These are phyloP conservation scores for Chimonanthus praecox DNA, from an alignment of 164 flowering plant species.

Conservation along the genomic window DNA sequence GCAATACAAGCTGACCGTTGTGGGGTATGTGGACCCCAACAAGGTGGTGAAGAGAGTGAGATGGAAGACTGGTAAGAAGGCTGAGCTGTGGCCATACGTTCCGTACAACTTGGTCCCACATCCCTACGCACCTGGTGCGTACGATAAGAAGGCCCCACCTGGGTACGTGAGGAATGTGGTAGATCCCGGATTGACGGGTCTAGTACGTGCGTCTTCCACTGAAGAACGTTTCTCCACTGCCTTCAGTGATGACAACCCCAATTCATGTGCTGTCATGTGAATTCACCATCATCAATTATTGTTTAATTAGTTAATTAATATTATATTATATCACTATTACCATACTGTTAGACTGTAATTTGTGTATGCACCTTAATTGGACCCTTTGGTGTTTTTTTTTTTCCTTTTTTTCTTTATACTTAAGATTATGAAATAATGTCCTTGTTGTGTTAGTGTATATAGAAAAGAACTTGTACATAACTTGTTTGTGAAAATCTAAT, in stretches of 20 bases:
- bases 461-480: too few species aligned
- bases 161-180: conserved; percentile 66
- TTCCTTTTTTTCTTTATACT: too few species aligned
- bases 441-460: too few species aligned
- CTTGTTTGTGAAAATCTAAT: too few species aligned
- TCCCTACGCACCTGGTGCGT: conserved; percentile 81
- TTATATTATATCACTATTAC: too few species aligned
- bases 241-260: conserved; percentile 86
- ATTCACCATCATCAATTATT: too few species aligned
- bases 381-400: too few species aligned
- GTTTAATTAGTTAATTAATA: too few species aligned
- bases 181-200: conserved; percentile 35
- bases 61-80: conserved; percentile 77
- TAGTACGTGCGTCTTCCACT: conserved; percentile 75
- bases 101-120: conserved; percentile 79
- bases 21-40: conserved; percentile 73
- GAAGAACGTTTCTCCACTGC: conserved; percentile 81
- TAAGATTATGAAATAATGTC: too few species aligned
- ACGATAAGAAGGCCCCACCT: conserved; percentile 87
- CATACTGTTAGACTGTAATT: too few species aligned
- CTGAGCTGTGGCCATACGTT: conserved; percentile 92
- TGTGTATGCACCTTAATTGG: too few species aligned
- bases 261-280: conserved; percentile 72
- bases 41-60: conserved; percentile 65
- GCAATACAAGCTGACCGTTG: conserved; percentile 68